Percentiles rank a stretch among this genome's conserved stretches.
Evolutionary conservation across 148 eudicot genomes (phyloP).

Genomic region (Camellia lanceoleosa): DNA sequence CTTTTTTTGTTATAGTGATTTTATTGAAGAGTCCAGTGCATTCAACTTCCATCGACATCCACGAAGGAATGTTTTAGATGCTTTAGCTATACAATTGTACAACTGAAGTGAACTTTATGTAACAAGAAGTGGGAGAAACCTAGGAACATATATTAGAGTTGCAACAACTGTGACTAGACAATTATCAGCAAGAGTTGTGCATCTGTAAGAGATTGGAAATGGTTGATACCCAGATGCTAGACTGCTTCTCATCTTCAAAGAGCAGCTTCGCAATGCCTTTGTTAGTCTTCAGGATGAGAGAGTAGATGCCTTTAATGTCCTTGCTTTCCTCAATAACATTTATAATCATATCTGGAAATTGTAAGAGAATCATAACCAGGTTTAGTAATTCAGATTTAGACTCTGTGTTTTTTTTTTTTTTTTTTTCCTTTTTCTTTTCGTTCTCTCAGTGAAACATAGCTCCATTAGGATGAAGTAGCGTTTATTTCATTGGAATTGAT

Average conservation of each 20-base stretch:
- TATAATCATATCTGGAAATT: conserved; percentile 27
- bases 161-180: background rate
- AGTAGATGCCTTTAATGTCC: conserved; percentile 16
- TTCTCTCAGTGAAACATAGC: background rate
- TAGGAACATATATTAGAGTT: background rate
- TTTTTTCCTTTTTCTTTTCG: background rate
- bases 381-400: background rate
- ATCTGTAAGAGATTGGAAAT: conserved; percentile 25
- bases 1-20: no score
- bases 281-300: conserved; percentile 27
- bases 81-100: background rate
- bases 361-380: background rate
- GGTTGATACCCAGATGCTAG: conserved; percentile 26
- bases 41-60: no score
- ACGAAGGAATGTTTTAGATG: no score
- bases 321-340: conserved; percentile 23
- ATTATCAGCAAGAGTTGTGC: conserved; percentile 15
- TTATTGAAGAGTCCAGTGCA: no score
- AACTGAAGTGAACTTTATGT: background rate
- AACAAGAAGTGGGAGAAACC: background rate
- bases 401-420: background rate
- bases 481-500: no score
- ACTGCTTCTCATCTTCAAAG: conserved; percentile 33
- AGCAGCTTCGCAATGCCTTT: conserved; percentile 31
- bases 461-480: background rate